Conservation (phyloP, 768 basidiomycete species). For the Scleroderma bovista region DNA sequence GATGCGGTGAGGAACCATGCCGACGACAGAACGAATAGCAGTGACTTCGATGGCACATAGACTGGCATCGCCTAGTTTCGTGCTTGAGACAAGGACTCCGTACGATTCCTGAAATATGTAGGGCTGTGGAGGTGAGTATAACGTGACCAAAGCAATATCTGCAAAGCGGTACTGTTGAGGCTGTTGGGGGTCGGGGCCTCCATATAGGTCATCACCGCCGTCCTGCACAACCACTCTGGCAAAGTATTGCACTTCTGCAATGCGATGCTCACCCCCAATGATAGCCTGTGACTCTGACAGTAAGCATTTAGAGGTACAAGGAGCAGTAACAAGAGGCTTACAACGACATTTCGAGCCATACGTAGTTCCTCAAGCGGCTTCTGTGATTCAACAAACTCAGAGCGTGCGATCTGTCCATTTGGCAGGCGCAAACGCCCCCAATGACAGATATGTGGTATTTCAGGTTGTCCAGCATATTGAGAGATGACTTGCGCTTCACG, state of each 20-base stretch:
- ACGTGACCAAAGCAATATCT: conserved; percentile 16
- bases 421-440: neutral
- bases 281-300: neutral
- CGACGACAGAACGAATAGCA: neutral
- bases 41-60: neutral
- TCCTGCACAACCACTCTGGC: neutral
- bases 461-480: neutral
- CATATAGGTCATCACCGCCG: neutral
- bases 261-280: neutral
- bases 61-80: neutral
- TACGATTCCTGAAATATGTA: conserved; percentile 1
- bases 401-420: neutral
- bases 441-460: neutral
- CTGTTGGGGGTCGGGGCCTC: neutral
- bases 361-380: neutral
- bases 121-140: conserved; percentile 16
- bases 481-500: neutral
- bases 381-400: neutral
- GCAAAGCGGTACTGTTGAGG: too few relatives aligned
- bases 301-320: neutral
- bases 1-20: conserved; percentile 4
- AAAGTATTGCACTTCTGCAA: neutral
- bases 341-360: neutral
- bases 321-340: too few relatives aligned
- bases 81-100: conserved; percentile 1